Conservation (phyloP, 2,329 filamentous ascomycete species). For the Monosporascus sp. region DNA sequence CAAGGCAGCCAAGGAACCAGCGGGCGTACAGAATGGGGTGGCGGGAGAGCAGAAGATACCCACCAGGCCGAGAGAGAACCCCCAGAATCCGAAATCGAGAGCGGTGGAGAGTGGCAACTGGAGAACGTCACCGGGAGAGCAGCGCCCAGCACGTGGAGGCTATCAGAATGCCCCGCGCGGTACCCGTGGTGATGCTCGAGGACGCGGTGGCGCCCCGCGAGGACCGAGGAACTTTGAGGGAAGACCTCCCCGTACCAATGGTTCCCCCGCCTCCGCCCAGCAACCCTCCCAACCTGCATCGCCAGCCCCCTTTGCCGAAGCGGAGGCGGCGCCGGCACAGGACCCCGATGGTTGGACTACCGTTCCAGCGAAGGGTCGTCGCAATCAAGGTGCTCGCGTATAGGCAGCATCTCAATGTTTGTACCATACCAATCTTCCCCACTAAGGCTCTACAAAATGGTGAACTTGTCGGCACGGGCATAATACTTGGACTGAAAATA, state of each 20-base stretch:
- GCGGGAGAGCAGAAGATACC: constrained; percentile 46
- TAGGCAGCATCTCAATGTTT: constrained; percentile 11
- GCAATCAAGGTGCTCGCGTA: constrained; percentile 16
- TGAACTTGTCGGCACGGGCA: neutral
- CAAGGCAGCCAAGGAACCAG: constrained; percentile 19
- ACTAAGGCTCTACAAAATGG: constrained; percentile 14
- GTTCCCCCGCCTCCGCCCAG: constrained; percentile 30
- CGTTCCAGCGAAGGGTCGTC: constrained; percentile 39
- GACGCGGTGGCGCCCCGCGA: constrained; percentile 40
- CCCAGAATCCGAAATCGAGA: constrained; percentile 46
- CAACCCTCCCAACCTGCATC: constrained; percentile 28
- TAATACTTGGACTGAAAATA: neutral
- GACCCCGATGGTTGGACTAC: constrained; percentile 64
- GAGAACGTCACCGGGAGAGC: constrained; percentile 47
- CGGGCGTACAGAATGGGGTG: constrained; percentile 21
- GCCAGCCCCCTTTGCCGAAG: constrained; percentile 14
- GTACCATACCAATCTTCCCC: constrained; percentile 21
- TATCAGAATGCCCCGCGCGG: constrained; percentile 27
- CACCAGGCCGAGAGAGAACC: constrained; percentile 36
- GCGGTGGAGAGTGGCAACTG: constrained; percentile 56
- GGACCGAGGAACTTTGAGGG: constrained; percentile 39
- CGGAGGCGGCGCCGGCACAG: constrained; percentile 32
- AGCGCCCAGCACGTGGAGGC: constrained; percentile 30
- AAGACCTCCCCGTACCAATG: constrained; percentile 45
- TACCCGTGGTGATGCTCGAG: constrained; percentile 26